Base-by-base conservation (phyloP, 1,284 basidiomycete genomes). In the Abortiporus biennis region DNA sequence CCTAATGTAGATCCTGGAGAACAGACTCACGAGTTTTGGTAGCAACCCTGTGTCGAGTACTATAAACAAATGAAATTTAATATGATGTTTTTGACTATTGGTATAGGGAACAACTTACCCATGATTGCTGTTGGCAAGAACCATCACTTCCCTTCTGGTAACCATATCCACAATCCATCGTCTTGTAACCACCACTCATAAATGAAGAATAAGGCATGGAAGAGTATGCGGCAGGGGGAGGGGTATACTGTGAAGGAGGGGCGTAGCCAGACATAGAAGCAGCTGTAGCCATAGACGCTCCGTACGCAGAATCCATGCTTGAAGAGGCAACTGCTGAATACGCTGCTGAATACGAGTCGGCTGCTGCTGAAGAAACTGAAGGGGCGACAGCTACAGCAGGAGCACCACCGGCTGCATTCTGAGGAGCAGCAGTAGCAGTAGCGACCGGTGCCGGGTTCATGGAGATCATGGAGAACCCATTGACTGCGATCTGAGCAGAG, bases 91-190 rank as follows among this genome's bases (percentile, higher is more conserved):
- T 11, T 21, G 40, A 30, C 24, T 41, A 13, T 24, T 45, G 45
- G 35, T 6, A 27, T n/a, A 21, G 19, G 12, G 24, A 24, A 37
- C 32, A 11, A 57, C 72, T 48, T 51, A 82, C 79, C 80, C 81
- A 84, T 42, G 71, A 69, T 57, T 73, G 56, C 17, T 65, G 51
- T 22, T 60, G 46, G 58, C 81, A 85, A 35, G 63, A 69, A 22
- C 78, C 78, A 56, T 80, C 72, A 20, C 58, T 64, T 38, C 53
- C 57, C 63, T 80, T 81, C 39, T 62, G 52, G 51, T 77, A 78
- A 19, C 80, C 80, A 55, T 85, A 85, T 41, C 80, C 80, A 57
- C 81, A 85, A 48, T 71, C 61, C 60, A 84, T 62, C 57, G 68
- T 74, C 56, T 67, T 67, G 61, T 83, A 84, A 25, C 80, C 81